phyloP scores from a whole-genome alignment of 768 basidiomycete genomes.

The Gloeostereum incarnatum region DNA sequence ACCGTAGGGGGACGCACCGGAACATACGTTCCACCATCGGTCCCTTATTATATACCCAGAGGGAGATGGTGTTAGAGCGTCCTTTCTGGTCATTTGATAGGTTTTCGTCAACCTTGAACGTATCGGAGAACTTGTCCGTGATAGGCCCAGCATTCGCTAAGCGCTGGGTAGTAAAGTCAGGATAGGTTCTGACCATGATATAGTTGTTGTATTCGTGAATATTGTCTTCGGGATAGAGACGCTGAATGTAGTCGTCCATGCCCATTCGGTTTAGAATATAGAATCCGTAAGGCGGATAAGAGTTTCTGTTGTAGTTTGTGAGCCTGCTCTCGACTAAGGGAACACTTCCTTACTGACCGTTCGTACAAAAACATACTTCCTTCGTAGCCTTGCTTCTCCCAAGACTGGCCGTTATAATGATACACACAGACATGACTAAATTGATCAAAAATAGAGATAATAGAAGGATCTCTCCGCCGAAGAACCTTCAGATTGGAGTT shows the following conservation, averaged over 20 bases:
- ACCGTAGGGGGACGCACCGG: slow-evolving; percentile 33
- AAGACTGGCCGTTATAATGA: slow-evolving; percentile 62
- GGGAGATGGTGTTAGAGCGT: slow-evolving; percentile 46
- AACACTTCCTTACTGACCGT: slow-evolving; percentile 38
- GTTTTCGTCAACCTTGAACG: slow-evolving; percentile 33
- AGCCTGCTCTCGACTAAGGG: background rate
- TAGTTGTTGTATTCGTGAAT: slow-evolving; percentile 53
- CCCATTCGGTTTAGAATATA: slow-evolving; percentile 80
- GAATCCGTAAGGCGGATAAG: slow-evolving; percentile 78
- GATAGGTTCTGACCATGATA: slow-evolving; percentile 67
- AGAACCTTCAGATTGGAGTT: slow-evolving; percentile 75
- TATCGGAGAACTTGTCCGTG: slow-evolving; percentile 38
- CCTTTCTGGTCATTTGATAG: slow-evolving; percentile 44
- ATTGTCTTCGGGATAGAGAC: slow-evolving; percentile 72
- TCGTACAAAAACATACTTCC: slow-evolving; percentile 90
- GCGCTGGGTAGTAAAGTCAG: slow-evolving; percentile 47
- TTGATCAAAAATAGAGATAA: slow-evolving; percentile 75
- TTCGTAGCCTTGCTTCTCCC: slow-evolving; percentile 79
- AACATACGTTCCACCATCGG: slow-evolving; percentile 63
- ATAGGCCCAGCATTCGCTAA: slow-evolving; percentile 13
- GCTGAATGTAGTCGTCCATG: slow-evolving; percentile 67
- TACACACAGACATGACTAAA: slow-evolving; percentile 85
- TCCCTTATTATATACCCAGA: slow-evolving; percentile 70
- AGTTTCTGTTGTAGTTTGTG: slow-evolving; percentile 32
- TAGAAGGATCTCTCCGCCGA: slow-evolving; percentile 69